These are phyloP conservation scores for Pythium scleroteichum DNA, from an alignment of 352 stramenopile species.

Conservation along the genomic window DNA sequence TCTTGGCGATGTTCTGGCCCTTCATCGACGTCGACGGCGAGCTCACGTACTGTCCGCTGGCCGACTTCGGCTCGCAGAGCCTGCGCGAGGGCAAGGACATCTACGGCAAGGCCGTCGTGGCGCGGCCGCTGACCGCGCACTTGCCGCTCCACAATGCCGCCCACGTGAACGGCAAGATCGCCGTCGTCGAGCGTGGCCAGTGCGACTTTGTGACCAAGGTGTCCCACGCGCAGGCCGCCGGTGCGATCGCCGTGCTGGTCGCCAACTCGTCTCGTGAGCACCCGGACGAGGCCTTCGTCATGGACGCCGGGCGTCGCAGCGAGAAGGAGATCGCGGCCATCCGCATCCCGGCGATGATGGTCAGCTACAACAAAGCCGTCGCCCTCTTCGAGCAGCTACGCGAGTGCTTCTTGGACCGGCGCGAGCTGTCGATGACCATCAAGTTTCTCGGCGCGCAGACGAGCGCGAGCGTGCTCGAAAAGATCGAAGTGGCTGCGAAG, in stretches of 20 bases:
- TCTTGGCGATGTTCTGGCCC: constrained; percentile 61
- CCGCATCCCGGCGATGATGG: constrained; percentile 64
- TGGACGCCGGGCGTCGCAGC: constrained; percentile 50
- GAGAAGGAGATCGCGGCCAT: constrained; percentile 34
- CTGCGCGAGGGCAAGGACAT: constrained; percentile 53
- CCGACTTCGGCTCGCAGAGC: constrained; percentile 51
- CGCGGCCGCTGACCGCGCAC: constrained; percentile 57
- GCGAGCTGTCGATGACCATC: constrained; percentile 47
- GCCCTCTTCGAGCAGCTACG: constrained; percentile 58
- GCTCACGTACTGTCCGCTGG: constrained; percentile 66
- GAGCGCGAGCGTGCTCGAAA: constrained; percentile 50
- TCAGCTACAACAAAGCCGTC: constrained; percentile 42
- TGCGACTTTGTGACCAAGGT: constrained; percentile 86
- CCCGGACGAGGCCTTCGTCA: constrained; percentile 58
- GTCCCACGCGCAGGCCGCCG: constrained; percentile 61
- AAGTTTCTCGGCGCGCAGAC: constrained; percentile 57
- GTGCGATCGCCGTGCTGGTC: constrained; percentile 67
- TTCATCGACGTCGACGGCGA: constrained; percentile 65
- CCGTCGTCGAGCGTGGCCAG: constrained; percentile 59
- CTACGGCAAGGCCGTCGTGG: constrained; percentile 51
- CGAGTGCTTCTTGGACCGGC: constrained; percentile 44
- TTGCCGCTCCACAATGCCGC: constrained; percentile 51
- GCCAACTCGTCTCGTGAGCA: constrained; percentile 42
- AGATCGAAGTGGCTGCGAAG: constrained; percentile 37
- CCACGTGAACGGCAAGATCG: constrained; percentile 52